Percentiles rank a stretch among this genome's conserved stretches.
These are phyloP conservation scores for Ceratocystis lukuohia DNA, from an alignment of 2,329 filamentous ascomycete species.

Conservation along the genomic window DNA sequence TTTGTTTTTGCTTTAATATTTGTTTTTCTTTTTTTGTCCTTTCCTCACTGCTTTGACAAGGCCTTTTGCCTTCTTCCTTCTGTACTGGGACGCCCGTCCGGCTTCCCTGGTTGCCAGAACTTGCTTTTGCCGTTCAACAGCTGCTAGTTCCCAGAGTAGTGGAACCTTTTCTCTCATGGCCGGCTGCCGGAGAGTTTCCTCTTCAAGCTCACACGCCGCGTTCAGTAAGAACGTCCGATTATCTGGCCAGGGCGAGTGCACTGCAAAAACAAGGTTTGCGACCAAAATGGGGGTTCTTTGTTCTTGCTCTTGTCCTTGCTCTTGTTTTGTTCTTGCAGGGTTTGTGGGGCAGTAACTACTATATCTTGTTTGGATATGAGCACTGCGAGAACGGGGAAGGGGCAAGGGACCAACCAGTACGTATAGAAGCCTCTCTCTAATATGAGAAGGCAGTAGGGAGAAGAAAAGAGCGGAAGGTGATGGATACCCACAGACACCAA, in stretches of 20 bases:
- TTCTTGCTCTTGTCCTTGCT: not conserved
- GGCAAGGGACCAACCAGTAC: not conserved
- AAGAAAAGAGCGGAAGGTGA: not conserved
- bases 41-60: not conserved
- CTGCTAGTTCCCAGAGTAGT: not conserved
- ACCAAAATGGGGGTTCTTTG: not conserved
- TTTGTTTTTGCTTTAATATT: too few species aligned
- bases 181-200: not conserved
- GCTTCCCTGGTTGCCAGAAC: too few species aligned
- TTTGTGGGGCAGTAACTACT: too few species aligned
- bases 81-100: too few species aligned
- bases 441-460: not conserved
- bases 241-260: not conserved
- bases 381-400: not conserved
- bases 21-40: too few species aligned
- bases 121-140: not conserved
- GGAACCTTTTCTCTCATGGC: not conserved
- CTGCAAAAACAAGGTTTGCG: too few species aligned
- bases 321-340: too few species aligned
- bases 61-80: not conserved
- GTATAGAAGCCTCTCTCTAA: not conserved
- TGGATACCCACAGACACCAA: not conserved
- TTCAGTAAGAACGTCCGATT: not conserved
- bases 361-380: not conserved
- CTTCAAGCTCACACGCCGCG: not conserved